These are phyloP conservation scores for Gossypium anomalum DNA, from an alignment of 345 rosid species.

Conservation along the genomic window DNA sequence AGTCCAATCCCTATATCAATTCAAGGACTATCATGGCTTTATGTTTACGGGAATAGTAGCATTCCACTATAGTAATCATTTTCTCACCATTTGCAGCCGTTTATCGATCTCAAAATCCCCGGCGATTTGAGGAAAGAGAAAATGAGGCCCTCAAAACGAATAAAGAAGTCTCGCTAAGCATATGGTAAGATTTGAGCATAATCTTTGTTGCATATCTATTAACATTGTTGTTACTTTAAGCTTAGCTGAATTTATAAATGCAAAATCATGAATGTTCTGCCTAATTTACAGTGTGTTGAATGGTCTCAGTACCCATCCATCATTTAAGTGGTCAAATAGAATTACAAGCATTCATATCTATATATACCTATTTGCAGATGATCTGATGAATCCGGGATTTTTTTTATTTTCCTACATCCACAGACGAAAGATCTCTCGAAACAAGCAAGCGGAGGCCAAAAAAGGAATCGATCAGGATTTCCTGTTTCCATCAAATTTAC, in stretches of 20 bases:
- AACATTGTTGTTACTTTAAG: too few species aligned
- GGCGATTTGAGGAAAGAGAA: constrained; percentile 66
- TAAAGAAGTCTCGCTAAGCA: constrained; percentile 57
- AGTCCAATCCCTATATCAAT: not conserved
- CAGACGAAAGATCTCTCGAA: not conserved
- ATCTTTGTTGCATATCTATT: not conserved
- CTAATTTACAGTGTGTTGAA: not conserved
- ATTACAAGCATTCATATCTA: not conserved
- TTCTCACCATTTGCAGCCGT: constrained; percentile 53
- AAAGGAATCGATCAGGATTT: not conserved
- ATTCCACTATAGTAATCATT: constrained; percentile 1
- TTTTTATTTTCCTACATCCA: not conserved
- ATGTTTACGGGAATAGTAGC: not conserved
- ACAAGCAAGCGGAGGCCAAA: not conserved
- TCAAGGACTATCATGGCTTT: not conserved
- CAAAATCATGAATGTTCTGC: not conserved
- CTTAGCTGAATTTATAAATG: not conserved
- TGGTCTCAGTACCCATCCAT: not conserved
- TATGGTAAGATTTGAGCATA: constrained; percentile 11
- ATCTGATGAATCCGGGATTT: not conserved
- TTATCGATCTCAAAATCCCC: constrained; percentile 43
- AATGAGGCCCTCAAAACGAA: constrained; percentile 56
- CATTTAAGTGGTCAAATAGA: not conserved
- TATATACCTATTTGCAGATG: not conserved
- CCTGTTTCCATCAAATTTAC: not conserved